phyloP scores from a whole-genome alignment of 78 protist genomes.

The Goniomonas avonlea region DNA sequence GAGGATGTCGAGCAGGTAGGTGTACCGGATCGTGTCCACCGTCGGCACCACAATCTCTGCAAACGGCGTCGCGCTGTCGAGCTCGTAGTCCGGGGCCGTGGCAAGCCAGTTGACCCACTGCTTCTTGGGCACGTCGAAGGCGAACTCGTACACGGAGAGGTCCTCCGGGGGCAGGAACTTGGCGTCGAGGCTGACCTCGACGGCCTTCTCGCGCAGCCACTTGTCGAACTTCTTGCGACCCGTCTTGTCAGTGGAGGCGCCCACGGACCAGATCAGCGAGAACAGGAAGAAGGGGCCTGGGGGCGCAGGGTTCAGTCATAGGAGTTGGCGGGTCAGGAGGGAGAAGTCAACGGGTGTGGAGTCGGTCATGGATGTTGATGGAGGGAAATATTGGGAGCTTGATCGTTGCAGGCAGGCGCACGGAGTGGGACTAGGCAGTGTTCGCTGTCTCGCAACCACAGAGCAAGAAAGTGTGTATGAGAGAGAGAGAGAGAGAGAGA shows the following conservation, averaged over 20 bases:
- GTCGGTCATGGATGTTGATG: no score
- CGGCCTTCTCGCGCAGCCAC: constrained; percentile 18
- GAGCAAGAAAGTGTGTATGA: no score
- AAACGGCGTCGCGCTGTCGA: not conserved
- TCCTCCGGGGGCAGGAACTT: no score
- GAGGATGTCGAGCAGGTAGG: constrained; percentile 27
- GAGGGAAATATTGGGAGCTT: no score
- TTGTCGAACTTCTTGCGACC: constrained; percentile 35
- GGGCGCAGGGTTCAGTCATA: not conserved
- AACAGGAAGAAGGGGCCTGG: constrained; percentile 50
- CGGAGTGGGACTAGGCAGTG: no score
- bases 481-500: no score
- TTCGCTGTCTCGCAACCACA: no score
- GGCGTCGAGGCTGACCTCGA: not conserved
- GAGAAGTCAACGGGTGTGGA: no score
- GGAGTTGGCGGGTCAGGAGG: not conserved
- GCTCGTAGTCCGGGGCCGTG: constrained; percentile 18
- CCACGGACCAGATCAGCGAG: constrained; percentile 68
- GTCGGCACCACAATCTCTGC: constrained; percentile 59
- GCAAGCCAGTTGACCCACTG: constrained; percentile 52
- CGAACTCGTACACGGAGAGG: constrained; percentile 23
- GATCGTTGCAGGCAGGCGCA: no score
- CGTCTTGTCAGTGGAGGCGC: constrained; percentile 41
- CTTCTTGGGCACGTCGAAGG: not conserved
- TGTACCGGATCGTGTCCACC: constrained; percentile 49